Percentiles rank a stretch among this genome's conserved stretches.
phyloP scores from a whole-genome alignment of 2,329 filamentous ascomycete genomes.

The Ophiostoma australiae region DNA sequence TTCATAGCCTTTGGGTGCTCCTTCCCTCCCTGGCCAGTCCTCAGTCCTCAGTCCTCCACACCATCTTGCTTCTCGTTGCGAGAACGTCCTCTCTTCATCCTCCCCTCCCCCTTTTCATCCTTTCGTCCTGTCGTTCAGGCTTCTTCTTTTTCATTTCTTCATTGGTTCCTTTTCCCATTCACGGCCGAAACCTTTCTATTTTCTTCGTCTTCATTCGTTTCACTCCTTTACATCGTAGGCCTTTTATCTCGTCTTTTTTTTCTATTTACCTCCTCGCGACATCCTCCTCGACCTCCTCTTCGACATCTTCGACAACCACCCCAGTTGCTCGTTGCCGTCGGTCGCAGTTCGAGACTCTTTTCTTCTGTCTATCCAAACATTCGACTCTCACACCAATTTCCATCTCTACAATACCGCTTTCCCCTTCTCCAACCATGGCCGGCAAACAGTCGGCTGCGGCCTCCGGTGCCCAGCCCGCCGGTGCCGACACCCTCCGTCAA shows the following conservation, averaged over 20 bases:
- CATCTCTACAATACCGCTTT: background rate
- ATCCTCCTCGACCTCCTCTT: background rate
- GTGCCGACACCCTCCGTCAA: slow-evolving; percentile 54
- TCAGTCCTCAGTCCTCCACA: slow-evolving; percentile 4
- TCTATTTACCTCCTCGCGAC: background rate
- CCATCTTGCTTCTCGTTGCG: slow-evolving; percentile 18
- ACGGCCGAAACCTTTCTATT: slow-evolving; percentile 11
- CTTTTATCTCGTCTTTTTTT: slow-evolving; percentile 1
- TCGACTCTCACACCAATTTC: background rate
- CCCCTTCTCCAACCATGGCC: slow-evolving; percentile 42
- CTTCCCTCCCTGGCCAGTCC: slow-evolving; percentile 4
- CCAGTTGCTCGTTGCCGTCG: background rate
- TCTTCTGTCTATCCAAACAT: background rate
- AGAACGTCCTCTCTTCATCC: slow-evolving; percentile 17
- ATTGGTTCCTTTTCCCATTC: slow-evolving; percentile 10
- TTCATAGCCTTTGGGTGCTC: slow-evolving; percentile 18
- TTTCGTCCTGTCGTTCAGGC: slow-evolving; percentile 13
- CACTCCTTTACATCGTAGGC: background rate
- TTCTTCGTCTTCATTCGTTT: slow-evolving; percentile 2
- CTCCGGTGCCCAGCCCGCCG: slow-evolving; percentile 56
- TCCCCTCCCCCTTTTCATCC: slow-evolving; percentile 14
- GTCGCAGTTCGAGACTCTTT: background rate
- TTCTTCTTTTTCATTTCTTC: slow-evolving; percentile 15
- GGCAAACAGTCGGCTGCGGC: slow-evolving; percentile 50
- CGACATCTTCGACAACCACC: background rate